These are phyloP conservation scores for Aethionema arabicum DNA, from an alignment of 345 rosid genomes.

Conservation along the genomic window DNA sequence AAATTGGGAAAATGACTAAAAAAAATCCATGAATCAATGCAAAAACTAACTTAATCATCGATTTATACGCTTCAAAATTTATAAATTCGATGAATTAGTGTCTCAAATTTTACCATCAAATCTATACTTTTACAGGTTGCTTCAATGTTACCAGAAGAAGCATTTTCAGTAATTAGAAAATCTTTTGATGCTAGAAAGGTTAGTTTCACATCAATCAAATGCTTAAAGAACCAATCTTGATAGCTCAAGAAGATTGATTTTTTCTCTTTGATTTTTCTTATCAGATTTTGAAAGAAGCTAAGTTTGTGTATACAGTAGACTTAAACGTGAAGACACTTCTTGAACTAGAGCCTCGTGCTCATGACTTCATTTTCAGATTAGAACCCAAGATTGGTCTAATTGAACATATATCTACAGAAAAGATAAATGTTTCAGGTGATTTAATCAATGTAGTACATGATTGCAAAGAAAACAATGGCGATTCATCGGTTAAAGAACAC, in stretches of 20 bases:
- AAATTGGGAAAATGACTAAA: no score
- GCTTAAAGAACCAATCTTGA: not conserved
- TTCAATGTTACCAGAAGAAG: slow-evolving; percentile 79
- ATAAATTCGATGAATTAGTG: no score
- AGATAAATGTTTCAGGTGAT: slow-evolving; percentile 44
- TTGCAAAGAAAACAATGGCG: slow-evolving; percentile 36
- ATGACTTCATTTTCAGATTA: slow-evolving; percentile 73
- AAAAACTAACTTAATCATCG: not conserved
- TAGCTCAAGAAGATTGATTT: slow-evolving; percentile 22
- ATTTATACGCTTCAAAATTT: not conserved
- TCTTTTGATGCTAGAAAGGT: slow-evolving; percentile 98
- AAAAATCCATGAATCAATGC: no score
- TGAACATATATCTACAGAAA: slow-evolving; percentile 53
- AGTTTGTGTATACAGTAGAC: slow-evolving; percentile 88
- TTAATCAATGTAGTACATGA: slow-evolving; percentile 55
- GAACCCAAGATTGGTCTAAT: slow-evolving; percentile 69
- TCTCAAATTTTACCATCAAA: not conserved
- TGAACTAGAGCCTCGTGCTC: slow-evolving; percentile 75
- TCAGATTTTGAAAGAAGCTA: slow-evolving; percentile 78
- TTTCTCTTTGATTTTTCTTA: slow-evolving; percentile 23
- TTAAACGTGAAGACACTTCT: slow-evolving; percentile 75
- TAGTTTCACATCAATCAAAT: not conserved
- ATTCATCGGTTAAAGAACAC: slow-evolving; percentile 22
- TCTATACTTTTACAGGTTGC: slow-evolving; percentile 56
- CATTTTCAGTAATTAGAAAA: slow-evolving; percentile 74